phyloP scores from a whole-genome alignment of 352 stramenopile species.

The Phytophthora pini region DNA sequence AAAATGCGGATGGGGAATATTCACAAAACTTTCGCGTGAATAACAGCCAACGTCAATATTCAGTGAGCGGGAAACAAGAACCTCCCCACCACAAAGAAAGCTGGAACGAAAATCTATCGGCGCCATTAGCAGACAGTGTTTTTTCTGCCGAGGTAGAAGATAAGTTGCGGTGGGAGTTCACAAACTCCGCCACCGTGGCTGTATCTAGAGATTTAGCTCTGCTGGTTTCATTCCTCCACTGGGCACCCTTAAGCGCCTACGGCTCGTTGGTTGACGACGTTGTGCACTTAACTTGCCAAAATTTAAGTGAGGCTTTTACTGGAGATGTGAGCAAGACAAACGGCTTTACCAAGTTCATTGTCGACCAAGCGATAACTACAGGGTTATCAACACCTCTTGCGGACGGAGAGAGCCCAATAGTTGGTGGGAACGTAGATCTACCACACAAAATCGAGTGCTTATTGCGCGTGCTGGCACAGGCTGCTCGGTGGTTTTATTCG shows the following conservation, averaged over 20 bases:
- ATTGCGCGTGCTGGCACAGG: slow-evolving; percentile 41
- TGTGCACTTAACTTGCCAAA: slow-evolving; percentile 24
- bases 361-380: slow-evolving; percentile 32
- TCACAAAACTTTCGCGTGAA: no score
- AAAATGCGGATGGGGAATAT: no score
- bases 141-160: slow-evolving; percentile 3
- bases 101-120: neutral
- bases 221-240: slow-evolving; percentile 50
- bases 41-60: no score
- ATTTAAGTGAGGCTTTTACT: slow-evolving; percentile 37
- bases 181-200: slow-evolving; percentile 29
- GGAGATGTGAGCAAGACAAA: slow-evolving; percentile 42
- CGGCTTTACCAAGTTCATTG: slow-evolving; percentile 53
- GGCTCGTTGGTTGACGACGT: slow-evolving; percentile 54
- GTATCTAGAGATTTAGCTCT: slow-evolving; percentile 63
- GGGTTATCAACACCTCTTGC: neutral
- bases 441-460: slow-evolving; percentile 30
- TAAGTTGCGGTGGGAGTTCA: slow-evolving; percentile 23
- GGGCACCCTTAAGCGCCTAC: slow-evolving; percentile 53
- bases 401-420: slow-evolving; percentile 12
- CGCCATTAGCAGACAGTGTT: no score
- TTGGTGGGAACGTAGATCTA: no score
- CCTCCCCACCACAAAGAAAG: neutral
- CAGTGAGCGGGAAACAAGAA: neutral
- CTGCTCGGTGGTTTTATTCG: slow-evolving; percentile 54